Evolutionary conservation across 441 rosid species (phyloP).

Genomic region (Pelargonium myrrhifolium): DNA sequence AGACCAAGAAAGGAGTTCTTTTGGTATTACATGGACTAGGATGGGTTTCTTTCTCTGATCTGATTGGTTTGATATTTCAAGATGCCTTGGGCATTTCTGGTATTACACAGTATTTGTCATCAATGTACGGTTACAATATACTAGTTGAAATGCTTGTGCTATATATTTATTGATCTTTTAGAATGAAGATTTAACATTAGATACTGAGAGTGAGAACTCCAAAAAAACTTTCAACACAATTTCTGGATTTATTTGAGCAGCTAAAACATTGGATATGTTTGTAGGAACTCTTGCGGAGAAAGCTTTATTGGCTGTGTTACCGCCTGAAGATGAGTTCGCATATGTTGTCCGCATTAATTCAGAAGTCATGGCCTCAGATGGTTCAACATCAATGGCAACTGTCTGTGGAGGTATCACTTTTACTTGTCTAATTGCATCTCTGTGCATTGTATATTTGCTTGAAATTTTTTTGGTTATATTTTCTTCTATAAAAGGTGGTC

Average conservation of each 20-base stretch:
- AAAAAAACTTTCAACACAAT: neutral
- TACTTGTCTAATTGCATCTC: constrained; percentile 4
- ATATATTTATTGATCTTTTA: too few relatives aligned
- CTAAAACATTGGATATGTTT: constrained; percentile 5
- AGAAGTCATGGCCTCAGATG: constrained; percentile 98
- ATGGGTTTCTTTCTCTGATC: neutral
- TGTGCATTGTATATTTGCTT: constrained; percentile 10
- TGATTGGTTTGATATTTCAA: neutral
- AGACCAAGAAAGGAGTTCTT: neutral
- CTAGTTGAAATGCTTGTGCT: too few relatives aligned
- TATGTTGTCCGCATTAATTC: constrained; percentile 83
- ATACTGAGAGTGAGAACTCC: too few relatives aligned
- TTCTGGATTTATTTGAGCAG: neutral
- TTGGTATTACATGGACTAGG: neutral
- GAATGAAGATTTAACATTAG: neutral
- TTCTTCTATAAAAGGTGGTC: neutral
- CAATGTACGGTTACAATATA: neutral
- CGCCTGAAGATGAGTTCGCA: constrained; percentile 71
- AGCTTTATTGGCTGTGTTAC: constrained; percentile 89
- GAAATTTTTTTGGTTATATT: neutral
- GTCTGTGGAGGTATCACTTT: constrained; percentile 77
- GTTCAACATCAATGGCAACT: constrained; percentile 97
- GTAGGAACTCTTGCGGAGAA: constrained; percentile 96
- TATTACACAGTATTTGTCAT: neutral
- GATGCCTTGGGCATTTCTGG: neutral